phyloP scores from a whole-genome alignment of 495 filamentous ascomycete genomes.

The Hypomontagnella submonticulosa region DNA sequence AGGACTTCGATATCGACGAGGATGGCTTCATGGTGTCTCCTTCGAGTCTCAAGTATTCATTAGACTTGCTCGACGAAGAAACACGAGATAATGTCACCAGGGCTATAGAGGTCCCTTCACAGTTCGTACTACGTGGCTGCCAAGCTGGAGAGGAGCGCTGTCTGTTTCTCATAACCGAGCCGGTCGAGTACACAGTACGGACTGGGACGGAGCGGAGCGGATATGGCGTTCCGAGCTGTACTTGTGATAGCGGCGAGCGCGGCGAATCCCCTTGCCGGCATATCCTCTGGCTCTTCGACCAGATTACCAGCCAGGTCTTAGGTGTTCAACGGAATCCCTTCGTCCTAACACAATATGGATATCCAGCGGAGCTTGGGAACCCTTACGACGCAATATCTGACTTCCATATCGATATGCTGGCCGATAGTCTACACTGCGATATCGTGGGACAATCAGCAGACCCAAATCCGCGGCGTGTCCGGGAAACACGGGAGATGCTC shows the following conservation, averaged over 20 bases:
- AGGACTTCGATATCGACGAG: constrained; percentile 50
- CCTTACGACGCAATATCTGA: constrained; percentile 55
- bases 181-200: constrained; percentile 57
- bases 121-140: constrained; percentile 57
- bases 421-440: constrained; percentile 57
- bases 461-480: constrained; percentile 49
- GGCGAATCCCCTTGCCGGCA: constrained; percentile 57
- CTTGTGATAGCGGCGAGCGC: constrained; percentile 51
- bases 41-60: constrained; percentile 52
- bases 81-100: constrained; percentile 41
- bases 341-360: constrained; percentile 50
- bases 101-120: constrained; percentile 48
- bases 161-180: constrained; percentile 60
- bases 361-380: constrained; percentile 55
- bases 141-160: constrained; percentile 55
- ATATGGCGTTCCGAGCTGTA: constrained; percentile 54
- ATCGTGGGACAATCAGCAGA: constrained; percentile 46
- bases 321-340: constrained; percentile 51
- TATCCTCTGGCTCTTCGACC: constrained; percentile 60
- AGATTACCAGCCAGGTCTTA: constrained; percentile 53
- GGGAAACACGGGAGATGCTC: constrained; percentile 57
- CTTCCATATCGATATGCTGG: constrained; percentile 57
- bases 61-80: constrained; percentile 40
- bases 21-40: constrained; percentile 50
- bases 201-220: constrained; percentile 52